Evolutionary conservation across 1,139 yeast genomes (phyloP), one percentile per base, ranked within the genome.

Genomic region (Meyerozyma guilliermondii): DNA sequence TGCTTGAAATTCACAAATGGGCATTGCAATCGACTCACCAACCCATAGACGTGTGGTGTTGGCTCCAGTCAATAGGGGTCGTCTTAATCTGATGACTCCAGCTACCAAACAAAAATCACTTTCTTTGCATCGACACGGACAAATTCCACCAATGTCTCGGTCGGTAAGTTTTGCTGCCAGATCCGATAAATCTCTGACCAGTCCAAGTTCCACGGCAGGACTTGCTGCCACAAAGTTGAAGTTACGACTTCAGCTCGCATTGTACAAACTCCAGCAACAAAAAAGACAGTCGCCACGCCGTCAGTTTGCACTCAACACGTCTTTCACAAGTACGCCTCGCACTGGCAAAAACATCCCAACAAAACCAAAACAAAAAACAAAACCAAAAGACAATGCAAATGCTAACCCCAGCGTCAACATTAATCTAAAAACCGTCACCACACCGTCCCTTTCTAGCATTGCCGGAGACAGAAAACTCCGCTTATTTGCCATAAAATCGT

Each of bases 231-330:
- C 83, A 40, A 77, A 79, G 55, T 71, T 87, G 54, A 83, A 83
- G 56, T 68, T 81, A 52, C 80, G 91, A 53, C 72, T 88, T 33
- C 85, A 82, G 56, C 66, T 87, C 52, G 97, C 97, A 1, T 77
- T 84, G 54, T 87, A 80, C 66, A 87, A 87, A 58, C 77, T 86
- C 44, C 77, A 56, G 43, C 58, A 50, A 44, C 43, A 44, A 38
- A 33, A 33, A 9, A 17, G 14, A 20, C 36, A 18, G 26, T 33
- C 36, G 10, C 36, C 36, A 7, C 36, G 36, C 10, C 36, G 36
- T 4, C 23, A 33, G 36, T 7, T 33, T 9, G 5, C 36, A 2
- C 24, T 33, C 36, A 33, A 9, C 24, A 33, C 36, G 24, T 33
- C 36, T 8, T 33, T 33, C 36, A 33, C 36, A 6, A 13, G 9